Evolutionary conservation across 2,329 filamentous ascomycete species (phyloP), one percentile per base, ranked within the genome.

Genomic region (Neocucurbitaria cava): DNA sequence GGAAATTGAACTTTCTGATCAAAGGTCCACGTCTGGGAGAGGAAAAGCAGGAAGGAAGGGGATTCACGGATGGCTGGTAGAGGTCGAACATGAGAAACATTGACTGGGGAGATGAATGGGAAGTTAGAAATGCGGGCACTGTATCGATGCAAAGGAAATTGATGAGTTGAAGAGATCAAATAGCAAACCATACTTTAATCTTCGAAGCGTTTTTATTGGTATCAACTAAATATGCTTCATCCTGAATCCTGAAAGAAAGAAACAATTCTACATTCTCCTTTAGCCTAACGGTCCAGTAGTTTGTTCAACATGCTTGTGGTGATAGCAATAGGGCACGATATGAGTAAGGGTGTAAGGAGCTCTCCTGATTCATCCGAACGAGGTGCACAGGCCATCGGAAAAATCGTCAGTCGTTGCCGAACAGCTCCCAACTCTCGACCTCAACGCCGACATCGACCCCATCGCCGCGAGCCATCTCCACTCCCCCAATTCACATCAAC

Each of bases 1-100:
- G 79, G 42, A 78, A 76, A 69, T 62, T 82, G 68, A 82, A 82
- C 61, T 73, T 77, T 48, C 50, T 76, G 55, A 61, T 76, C 38
- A 65, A 59, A 38, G 67, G 61, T 10, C 54, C 49, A 9, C 51
- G 60, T 18, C 30, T 67, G 30, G 64, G 62, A 5, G 59, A 63
- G 49, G 59, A 56, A 33, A 55, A 56, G 49, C 47, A 52, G 35
- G 23, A 46, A 41, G 10, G 26, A 46, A 24, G 43, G n/a, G 28
- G 41, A 24, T 42, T 43, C 11, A 23, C 43, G 30, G 52, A 42
- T 18, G 49, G 46, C 18, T 58, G 44, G 51, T 56, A 48, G 21
- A 38, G 31, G 35, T 15, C 13, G 40, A 28, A n/a, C 6, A 6
- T 42, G 28, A 13, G 36, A 11, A 18, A 21, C 9, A 18, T 21